A percentile compares a stretch with the other conserved stretches of the same genome.
These are phyloP conservation scores for Rhizodiscina lignyota DNA, from an alignment of 495 filamentous ascomycete genomes.

Conservation along the genomic window DNA sequence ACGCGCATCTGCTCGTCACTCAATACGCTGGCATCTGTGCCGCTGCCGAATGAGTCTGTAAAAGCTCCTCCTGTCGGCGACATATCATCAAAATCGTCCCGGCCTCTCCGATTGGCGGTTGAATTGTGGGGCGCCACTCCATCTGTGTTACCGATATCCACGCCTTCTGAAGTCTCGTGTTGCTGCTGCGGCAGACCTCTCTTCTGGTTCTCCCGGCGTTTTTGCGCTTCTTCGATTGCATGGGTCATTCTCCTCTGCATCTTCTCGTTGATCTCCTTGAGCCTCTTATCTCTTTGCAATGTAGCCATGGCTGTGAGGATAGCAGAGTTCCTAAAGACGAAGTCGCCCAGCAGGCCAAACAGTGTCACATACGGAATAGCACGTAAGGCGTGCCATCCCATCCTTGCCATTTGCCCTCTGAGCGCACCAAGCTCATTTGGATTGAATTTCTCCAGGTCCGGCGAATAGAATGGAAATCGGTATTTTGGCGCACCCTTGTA, in stretches of 20 bases:
- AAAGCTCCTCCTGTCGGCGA: constrained; percentile 3
- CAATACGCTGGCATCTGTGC: too few relatives aligned
- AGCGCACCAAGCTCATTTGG: constrained; percentile 9
- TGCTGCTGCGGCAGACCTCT: not conserved
- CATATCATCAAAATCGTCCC: constrained; percentile 4
- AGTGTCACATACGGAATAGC: constrained; percentile 2
- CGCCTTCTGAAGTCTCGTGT: not conserved
- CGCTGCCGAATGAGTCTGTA: too few relatives aligned
- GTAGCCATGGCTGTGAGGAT: constrained; percentile 1
- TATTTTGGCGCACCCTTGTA: not conserved
- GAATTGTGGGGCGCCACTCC: not conserved
- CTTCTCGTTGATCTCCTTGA: constrained; percentile 3
- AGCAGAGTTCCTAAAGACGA: constrained; percentile 1
- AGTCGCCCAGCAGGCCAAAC: constrained; percentile 2
- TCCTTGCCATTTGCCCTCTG: constrained; percentile 6
- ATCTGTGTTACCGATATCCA: not conserved
- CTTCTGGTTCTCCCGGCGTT: not conserved
- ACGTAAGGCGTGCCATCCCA: constrained; percentile 8
- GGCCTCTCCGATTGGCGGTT: not conserved
- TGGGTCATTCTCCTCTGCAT: too few relatives aligned
- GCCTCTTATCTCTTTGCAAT: constrained; percentile 5
- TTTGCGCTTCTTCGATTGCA: not conserved
- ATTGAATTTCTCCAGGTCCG: constrained; percentile 9
- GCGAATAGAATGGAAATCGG: constrained; percentile 9
- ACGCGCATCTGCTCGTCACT: too few relatives aligned